These are phyloP conservation scores for Deuterostichococcus epilithicus DNA, from an alignment of 139 green algal species.

Conservation along the genomic window DNA sequence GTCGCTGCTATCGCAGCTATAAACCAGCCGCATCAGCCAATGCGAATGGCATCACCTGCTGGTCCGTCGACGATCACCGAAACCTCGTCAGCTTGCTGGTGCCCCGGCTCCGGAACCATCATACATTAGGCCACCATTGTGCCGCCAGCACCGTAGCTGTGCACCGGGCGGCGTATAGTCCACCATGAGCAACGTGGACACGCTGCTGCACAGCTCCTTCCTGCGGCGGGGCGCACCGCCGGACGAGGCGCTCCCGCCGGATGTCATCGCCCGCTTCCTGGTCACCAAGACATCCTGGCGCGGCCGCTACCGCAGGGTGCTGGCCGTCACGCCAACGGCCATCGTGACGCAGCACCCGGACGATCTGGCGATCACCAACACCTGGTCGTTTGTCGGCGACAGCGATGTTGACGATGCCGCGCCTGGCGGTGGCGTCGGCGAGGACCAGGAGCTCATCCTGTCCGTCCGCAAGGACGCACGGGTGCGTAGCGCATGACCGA, in stretches of 20 bases:
- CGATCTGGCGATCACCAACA: constrained; percentile 74
- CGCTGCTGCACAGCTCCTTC: constrained; percentile 14
- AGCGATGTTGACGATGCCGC: constrained; percentile 39
- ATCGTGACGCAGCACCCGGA: constrained; percentile 79
- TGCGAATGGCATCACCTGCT: too few species aligned
- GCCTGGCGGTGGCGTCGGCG: constrained; percentile 22
- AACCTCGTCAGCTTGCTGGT: background rate
- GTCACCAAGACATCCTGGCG: constrained; percentile 80
- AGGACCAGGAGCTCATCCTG: constrained; percentile 66
- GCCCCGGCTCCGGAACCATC: background rate
- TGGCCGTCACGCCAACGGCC: constrained; percentile 62
- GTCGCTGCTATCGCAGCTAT: background rate
- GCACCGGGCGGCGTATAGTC: too few species aligned
- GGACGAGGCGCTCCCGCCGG: constrained; percentile 9
- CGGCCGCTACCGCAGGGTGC: constrained; percentile 68
- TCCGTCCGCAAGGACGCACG: constrained; percentile 60
- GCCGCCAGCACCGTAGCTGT: too few species aligned
- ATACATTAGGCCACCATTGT: background rate
- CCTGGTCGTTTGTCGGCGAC: constrained; percentile 59
- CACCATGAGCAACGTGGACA: constrained; percentile 24
- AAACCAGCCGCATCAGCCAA: background rate
- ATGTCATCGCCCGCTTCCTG: constrained; percentile 58
- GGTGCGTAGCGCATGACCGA: constrained; percentile 19
- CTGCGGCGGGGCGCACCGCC: background rate
- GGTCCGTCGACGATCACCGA: background rate